A percentile compares a stretch with the other conserved stretches of the same genome.
These are phyloP conservation scores for Neurospora sp. DNA, from an alignment of 495 filamentous ascomycete species.

Conservation along the genomic window DNA sequence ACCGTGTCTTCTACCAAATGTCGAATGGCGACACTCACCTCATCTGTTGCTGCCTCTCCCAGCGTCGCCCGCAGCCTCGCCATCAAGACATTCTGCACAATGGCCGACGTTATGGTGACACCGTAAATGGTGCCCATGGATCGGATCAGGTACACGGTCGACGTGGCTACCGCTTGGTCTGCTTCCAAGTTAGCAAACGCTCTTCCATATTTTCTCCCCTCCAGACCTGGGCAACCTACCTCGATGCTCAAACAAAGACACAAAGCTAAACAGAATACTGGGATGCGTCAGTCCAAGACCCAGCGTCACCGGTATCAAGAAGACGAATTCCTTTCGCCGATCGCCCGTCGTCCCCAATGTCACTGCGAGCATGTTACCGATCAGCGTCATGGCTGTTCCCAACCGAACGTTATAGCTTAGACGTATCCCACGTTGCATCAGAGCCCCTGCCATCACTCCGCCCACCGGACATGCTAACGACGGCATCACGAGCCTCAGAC, in stretches of 20 bases:
- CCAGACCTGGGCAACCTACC: constrained; percentile 28
- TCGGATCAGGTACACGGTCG: constrained; percentile 54
- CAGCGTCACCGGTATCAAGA: constrained; percentile 52
- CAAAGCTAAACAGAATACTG: constrained; percentile 51
- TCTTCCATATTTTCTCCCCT: background rate
- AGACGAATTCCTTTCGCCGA: constrained; percentile 51
- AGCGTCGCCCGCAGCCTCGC: constrained; percentile 42
- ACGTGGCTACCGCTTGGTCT: constrained; percentile 59
- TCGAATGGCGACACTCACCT: constrained; percentile 9
- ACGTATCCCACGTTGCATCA: constrained; percentile 56
- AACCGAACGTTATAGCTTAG: constrained; percentile 44
- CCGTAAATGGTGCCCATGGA: constrained; percentile 57
- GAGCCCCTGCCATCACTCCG: constrained; percentile 46
- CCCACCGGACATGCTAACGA: constrained; percentile 52
- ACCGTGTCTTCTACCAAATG: background rate
- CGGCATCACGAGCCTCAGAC: constrained; percentile 48
- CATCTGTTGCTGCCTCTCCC: constrained; percentile 27
- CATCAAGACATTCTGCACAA: constrained; percentile 53
- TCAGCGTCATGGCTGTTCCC: constrained; percentile 47
- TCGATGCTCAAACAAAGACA: constrained; percentile 52
- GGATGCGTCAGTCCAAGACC: constrained; percentile 57
- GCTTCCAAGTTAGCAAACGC: constrained; percentile 3
- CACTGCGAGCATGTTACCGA: constrained; percentile 49
- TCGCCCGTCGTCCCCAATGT: constrained; percentile 43
- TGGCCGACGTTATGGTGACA: constrained; percentile 50